Conservation (phyloP, 2,329 filamentous ascomycete species). For the Aureobasidium subglaciale region DNA sequence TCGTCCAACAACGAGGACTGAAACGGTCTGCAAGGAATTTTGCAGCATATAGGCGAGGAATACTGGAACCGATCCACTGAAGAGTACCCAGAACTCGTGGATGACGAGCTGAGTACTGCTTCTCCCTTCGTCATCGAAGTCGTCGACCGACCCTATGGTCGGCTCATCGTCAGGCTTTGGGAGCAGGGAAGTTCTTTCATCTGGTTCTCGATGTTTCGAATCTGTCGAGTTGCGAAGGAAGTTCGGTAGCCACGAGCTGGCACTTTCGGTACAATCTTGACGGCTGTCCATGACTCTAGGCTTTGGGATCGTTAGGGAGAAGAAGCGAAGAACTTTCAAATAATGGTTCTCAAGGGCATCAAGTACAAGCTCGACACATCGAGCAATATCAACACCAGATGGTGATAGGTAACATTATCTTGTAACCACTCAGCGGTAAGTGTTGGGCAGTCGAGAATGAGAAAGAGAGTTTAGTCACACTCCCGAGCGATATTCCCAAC, state of each 20-base stretch:
- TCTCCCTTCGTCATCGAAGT: conserved; percentile 31
- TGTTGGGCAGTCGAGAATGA: neutral
- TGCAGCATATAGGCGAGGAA: conserved; percentile 81
- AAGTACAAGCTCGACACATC: neutral
- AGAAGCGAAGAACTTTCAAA: no score
- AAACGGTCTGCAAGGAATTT: conserved; percentile 76
- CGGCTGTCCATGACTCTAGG: conserved; percentile 21
- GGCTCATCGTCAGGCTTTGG: conserved; percentile 31
- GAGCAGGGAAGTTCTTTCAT: conserved; percentile 39
- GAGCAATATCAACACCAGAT: neutral
- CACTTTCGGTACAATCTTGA: conserved; percentile 20
- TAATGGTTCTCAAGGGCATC: neutral
- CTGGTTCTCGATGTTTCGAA: conserved; percentile 20
- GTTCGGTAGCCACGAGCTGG: conserved; percentile 24
- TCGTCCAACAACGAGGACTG: conserved; percentile 73
- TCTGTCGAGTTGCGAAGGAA: conserved; percentile 17
- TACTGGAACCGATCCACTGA: conserved; percentile 65
- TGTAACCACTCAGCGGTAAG: neutral
- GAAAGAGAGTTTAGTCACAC: conserved; percentile 6
- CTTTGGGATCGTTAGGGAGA: no score
- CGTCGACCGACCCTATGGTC: conserved; percentile 29
- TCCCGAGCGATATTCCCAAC: neutral
- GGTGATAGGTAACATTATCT: neutral
- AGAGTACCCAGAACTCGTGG: conserved; percentile 59
- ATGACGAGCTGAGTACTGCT: conserved; percentile 35